Evolutionary conservation across 768 basidiomycete genomes (phyloP).

Genomic region (Lyophyllum atratum): DNA sequence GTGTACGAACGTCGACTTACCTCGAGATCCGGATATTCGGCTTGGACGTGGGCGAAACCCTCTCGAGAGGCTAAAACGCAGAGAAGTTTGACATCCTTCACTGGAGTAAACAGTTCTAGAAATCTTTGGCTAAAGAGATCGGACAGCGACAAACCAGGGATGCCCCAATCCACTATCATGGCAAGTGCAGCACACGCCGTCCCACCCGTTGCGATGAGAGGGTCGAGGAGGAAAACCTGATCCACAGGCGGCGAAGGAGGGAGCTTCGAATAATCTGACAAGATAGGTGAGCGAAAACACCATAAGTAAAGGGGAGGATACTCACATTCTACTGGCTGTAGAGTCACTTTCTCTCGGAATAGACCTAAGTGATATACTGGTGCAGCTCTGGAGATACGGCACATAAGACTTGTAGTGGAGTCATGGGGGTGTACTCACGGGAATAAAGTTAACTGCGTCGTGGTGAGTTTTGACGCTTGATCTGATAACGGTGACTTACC

Average conservation of each 20-base stretch:
- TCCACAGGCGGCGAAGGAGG: constrained; percentile 78
- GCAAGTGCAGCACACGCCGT: constrained; percentile 85
- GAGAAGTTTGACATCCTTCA: constrained; percentile 76
- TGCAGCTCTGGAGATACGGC: constrained; percentile 49
- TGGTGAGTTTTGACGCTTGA: background rate
- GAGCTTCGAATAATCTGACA: constrained; percentile 85
- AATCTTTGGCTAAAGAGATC: background rate
- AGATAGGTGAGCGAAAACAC: background rate
- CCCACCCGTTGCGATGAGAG: constrained; percentile 91
- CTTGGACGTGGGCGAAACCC: constrained; percentile 69
- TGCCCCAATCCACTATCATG: constrained; percentile 87
- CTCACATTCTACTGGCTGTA: constrained; percentile 91
- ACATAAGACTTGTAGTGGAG: background rate
- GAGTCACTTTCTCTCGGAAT: constrained; percentile 81
- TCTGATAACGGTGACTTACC: constrained; percentile 28
- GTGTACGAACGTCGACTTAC: constrained; percentile 34
- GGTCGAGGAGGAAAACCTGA: constrained; percentile 85
- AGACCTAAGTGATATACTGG: constrained; percentile 91
- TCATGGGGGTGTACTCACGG: constrained; percentile 53
- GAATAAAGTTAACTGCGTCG: constrained; percentile 64
- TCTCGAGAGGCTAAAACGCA: constrained; percentile 77
- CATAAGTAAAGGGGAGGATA: background rate
- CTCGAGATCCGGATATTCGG: constrained; percentile 78
- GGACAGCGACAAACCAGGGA: constrained; percentile 51
- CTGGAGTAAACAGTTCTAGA: constrained; percentile 31